A percentile compares a stretch with the other conserved stretches of the same genome.
Evolutionary conservation across 2,329 filamentous ascomycete genomes (phyloP).

Genomic region (Ophiostoma novo-ulmi): DNA sequence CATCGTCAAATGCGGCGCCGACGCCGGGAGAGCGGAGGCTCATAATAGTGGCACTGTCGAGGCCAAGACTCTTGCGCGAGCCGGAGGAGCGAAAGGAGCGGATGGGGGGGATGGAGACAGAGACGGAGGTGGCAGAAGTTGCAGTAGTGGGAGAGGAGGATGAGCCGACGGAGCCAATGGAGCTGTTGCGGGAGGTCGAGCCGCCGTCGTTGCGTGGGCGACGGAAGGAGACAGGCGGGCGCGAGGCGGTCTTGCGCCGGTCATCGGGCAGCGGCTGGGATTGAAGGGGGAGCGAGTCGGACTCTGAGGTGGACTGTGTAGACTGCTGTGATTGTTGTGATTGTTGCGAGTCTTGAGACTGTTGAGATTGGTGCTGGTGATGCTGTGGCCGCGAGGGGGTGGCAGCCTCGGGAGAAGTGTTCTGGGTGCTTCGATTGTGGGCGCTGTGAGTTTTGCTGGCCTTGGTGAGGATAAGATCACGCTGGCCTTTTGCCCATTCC

Average conservation of each 20-base stretch:
- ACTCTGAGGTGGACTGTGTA: neutral
- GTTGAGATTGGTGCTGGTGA: neutral
- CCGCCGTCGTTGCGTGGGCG: conserved; percentile 34
- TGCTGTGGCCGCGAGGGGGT: neutral
- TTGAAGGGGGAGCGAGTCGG: neutral
- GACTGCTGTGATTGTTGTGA: neutral
- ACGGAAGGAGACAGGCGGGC: conserved; percentile 50
- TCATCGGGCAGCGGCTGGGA: conserved; percentile 42
- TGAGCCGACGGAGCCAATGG: conserved; percentile 11
- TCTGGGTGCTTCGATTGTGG: neutral
- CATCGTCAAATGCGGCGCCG: conserved; percentile 35
- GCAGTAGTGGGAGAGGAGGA: conserved; percentile 16
- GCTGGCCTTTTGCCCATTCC: conserved; percentile 41
- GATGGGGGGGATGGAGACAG: conserved; percentile 47
- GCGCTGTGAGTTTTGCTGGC: neutral
- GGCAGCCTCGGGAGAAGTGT: neutral
- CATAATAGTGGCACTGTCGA: conserved; percentile 42
- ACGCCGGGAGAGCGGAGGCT: conserved; percentile 40
- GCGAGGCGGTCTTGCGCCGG: conserved; percentile 40
- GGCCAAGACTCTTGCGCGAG: conserved; percentile 49
- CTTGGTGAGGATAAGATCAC: conserved; percentile 41
- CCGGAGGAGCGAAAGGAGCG: conserved; percentile 53
- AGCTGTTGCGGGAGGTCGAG: conserved; percentile 17
- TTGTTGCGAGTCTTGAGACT: neutral
- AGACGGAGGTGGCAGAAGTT: conserved; percentile 31